phyloP scores from a whole-genome alignment of 768 basidiomycete species.

The Pholiota molesta region DNA sequence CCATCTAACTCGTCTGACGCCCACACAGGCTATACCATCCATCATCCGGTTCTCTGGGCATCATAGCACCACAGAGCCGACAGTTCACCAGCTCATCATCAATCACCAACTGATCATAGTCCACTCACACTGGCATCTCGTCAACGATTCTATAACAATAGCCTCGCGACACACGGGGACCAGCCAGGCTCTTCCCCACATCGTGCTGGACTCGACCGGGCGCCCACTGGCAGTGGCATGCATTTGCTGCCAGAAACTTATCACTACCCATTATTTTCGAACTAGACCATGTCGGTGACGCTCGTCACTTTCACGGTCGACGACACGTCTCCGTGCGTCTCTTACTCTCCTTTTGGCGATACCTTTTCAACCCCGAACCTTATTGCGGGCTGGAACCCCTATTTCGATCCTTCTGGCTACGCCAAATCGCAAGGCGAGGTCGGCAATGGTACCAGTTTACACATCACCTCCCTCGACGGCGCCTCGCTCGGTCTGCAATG shows the following conservation, averaged over 20 bases:
- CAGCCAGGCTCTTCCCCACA: conserved; percentile 9
- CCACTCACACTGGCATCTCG: not conserved
- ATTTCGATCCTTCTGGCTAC: conserved; percentile 55
- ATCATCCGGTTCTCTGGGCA: not conserved
- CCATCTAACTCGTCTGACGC: not conserved
- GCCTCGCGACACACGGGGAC: not conserved
- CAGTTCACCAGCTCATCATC: not conserved
- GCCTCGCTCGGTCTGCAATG: conserved; percentile 60
- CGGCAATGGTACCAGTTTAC: conserved; percentile 60
- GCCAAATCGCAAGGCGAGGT: conserved; percentile 39
- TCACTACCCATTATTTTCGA: not conserved
- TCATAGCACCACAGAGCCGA: not conserved
- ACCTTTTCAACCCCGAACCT: conserved; percentile 51
- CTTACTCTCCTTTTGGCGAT: conserved; percentile 64
- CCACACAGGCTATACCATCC: not conserved
- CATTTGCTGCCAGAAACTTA: not conserved
- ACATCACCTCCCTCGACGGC: conserved; percentile 63
- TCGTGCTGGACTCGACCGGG: conserved; percentile 26
- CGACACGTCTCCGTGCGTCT: conserved; percentile 67
- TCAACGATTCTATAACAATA: not conserved
- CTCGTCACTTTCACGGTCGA: conserved; percentile 51
- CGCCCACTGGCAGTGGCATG: conserved; percentile 5
- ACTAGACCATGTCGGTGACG: conserved; percentile 22
- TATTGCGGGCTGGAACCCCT: conserved; percentile 69
- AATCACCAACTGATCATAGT: not conserved